These are phyloP conservation scores for Lichenothelia convexa DNA, from an alignment of 495 filamentous ascomycete species.

Conservation along the genomic window DNA sequence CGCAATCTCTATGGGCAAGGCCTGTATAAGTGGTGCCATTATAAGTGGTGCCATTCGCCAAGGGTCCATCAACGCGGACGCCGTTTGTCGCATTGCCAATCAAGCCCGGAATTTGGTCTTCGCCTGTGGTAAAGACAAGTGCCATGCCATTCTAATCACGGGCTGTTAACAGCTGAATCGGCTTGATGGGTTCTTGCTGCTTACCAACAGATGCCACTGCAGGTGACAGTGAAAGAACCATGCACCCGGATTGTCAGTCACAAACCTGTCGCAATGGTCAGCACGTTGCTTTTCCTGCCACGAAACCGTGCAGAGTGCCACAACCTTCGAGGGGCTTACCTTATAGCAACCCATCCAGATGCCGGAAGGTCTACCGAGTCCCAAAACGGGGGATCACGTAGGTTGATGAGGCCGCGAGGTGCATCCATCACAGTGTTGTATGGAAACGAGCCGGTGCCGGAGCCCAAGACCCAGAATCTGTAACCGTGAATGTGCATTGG, in stretches of 20 bases:
- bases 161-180: not conserved
- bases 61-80: no score
- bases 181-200: slow-evolving; percentile 10
- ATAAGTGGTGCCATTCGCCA: no score
- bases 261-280: slow-evolving; percentile 12
- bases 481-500: slow-evolving; percentile 8
- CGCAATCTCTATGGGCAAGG: no score
- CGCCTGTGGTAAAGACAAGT: not conserved
- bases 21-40: no score
- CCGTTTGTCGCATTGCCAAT: not conserved
- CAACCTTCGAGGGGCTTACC: slow-evolving; percentile 4
- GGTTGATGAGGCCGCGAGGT: slow-evolving; percentile 8
- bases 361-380: slow-evolving; percentile 11
- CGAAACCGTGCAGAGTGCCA: not conserved
- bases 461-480: slow-evolving; percentile 14
- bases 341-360: slow-evolving; percentile 8
- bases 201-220: slow-evolving; percentile 1
- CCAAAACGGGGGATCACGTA: slow-evolving; percentile 9
- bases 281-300: not conserved
- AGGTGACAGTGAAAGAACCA: slow-evolving; percentile 36
- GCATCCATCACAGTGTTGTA: slow-evolving; percentile 8
- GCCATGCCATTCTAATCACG: not conserved
- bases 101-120: not conserved
- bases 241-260: slow-evolving; percentile 29
- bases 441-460: slow-evolving; percentile 10